A percentile compares a stretch with the other conserved stretches of the same genome.
Evolutionary conservation across 768 basidiomycete genomes (phyloP).

Genomic region (Kwoniella sp.): DNA sequence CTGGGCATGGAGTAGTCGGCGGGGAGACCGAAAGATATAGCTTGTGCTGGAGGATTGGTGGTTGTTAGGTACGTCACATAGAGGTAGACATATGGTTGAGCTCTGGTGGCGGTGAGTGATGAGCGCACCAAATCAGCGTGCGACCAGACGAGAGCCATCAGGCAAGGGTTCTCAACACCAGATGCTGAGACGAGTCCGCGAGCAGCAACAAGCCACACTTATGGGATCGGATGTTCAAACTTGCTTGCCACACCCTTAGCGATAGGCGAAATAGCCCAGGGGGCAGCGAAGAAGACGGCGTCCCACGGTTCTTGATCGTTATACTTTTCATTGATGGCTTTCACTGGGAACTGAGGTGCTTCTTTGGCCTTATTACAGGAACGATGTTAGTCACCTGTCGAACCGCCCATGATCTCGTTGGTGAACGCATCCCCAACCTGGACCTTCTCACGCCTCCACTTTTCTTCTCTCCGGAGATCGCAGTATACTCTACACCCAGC

Average conservation of each 20-base stretch:
- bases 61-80: slow-evolving; percentile 88
- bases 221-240: slow-evolving; percentile 42
- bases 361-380: slow-evolving; percentile 25
- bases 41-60: slow-evolving; percentile 64
- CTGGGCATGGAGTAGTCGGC: slow-evolving; percentile 59
- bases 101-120: too few species aligned
- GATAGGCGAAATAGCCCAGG: slow-evolving; percentile 68
- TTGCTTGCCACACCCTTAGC: slow-evolving; percentile 21
- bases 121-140: too few species aligned
- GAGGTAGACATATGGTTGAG: slow-evolving; percentile 76
- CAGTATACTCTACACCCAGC: slow-evolving; percentile 55
- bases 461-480: slow-evolving; percentile 63
- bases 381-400: slow-evolving; percentile 62
- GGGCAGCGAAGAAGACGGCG: slow-evolving; percentile 82
- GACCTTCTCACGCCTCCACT: slow-evolving; percentile 62
- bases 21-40: slow-evolving; percentile 69
- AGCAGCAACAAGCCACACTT: too few species aligned
- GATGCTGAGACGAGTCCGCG: too few species aligned
- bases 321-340: slow-evolving; percentile 35
- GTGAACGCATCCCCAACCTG: slow-evolving; percentile 67
- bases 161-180: too few species aligned
- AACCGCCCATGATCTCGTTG: slow-evolving; percentile 74
- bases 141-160: too few species aligned
- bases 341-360: slow-evolving; percentile 28
- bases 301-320: slow-evolving; percentile 60